Evolutionary conservation across 2,329 filamentous ascomycete genomes (phyloP).

Genomic region (Penicillium occitanis): DNA sequence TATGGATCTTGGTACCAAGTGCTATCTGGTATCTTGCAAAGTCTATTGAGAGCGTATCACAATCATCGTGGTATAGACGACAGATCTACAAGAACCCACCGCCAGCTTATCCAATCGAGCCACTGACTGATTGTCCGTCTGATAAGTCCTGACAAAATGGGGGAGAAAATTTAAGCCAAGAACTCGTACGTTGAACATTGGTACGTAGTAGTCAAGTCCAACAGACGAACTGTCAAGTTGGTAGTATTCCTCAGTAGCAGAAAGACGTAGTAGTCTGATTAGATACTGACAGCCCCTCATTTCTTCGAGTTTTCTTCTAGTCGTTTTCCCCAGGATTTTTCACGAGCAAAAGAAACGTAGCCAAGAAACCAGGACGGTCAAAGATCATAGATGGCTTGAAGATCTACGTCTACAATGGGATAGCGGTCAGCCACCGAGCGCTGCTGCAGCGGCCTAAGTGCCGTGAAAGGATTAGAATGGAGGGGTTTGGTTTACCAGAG

Average conservation of each 20-base stretch:
- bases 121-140: neutral
- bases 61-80: neutral
- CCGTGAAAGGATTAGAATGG: neutral
- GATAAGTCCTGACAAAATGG: neutral
- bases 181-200: neutral
- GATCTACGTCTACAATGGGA: constrained; percentile 12
- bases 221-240: neutral
- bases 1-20: neutral
- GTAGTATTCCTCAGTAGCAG: constrained; percentile 7
- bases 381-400: constrained; percentile 3
- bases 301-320: neutral
- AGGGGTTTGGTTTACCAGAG: neutral
- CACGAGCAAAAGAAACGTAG: neutral
- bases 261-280: neutral
- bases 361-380: constrained; percentile 1
- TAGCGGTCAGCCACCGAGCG: constrained; percentile 2
- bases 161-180: neutral
- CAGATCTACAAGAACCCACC: neutral
- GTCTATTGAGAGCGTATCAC: neutral
- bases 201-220: neutral
- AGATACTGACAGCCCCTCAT: neutral
- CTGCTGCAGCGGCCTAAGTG: neutral
- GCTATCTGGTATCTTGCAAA: neutral
- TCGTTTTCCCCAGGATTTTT: neutral
- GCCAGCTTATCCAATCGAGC: neutral